Evolutionary conservation across 2,329 filamentous ascomycete genomes (phyloP).

Genomic region (Pezicula carpinea): DNA sequence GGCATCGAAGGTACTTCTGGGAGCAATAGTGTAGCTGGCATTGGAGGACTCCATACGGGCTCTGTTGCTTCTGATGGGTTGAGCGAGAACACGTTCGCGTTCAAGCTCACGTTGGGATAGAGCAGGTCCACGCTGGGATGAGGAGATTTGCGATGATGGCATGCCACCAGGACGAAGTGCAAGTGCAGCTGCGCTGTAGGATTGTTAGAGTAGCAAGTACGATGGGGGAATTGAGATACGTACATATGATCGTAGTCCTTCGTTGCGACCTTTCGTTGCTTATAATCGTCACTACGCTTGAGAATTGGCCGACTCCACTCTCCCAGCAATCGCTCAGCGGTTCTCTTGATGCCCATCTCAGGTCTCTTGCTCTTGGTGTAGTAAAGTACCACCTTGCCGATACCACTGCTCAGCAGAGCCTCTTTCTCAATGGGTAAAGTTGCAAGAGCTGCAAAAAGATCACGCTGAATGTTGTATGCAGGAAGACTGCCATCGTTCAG

Average conservation of each 20-base stretch:
- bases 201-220: slow-evolving; percentile 7
- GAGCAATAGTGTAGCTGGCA: slow-evolving; percentile 30
- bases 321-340: slow-evolving; percentile 85
- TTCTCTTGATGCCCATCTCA: slow-evolving; percentile 83
- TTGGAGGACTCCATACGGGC: slow-evolving; percentile 39
- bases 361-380: slow-evolving; percentile 94
- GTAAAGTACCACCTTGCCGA: slow-evolving; percentile 94
- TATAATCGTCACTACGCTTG: slow-evolving; percentile 90
- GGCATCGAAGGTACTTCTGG: slow-evolving; percentile 55
- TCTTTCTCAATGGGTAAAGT: slow-evolving; percentile 89
- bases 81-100: slow-evolving; percentile 53
- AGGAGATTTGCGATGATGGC: slow-evolving; percentile 22
- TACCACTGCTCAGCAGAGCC: slow-evolving; percentile 80
- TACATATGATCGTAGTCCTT: slow-evolving; percentile 62
- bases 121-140: slow-evolving; percentile 18
- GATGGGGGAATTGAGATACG: slow-evolving; percentile 25
- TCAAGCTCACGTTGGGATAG: slow-evolving; percentile 35
- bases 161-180: slow-evolving; percentile 27
- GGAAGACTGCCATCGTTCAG: slow-evolving; percentile 90
- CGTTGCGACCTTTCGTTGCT: slow-evolving; percentile 68
- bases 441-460: slow-evolving; percentile 77
- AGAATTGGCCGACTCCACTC: slow-evolving; percentile 96
- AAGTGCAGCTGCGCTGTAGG: slow-evolving; percentile 27
- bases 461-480: slow-evolving; percentile 95
- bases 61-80: slow-evolving; percentile 48